Evolutionary conservation across 768 basidiomycete genomes (phyloP), one percentile per base, ranked within the genome.

Genomic region (Tylopilus sp.): DNA sequence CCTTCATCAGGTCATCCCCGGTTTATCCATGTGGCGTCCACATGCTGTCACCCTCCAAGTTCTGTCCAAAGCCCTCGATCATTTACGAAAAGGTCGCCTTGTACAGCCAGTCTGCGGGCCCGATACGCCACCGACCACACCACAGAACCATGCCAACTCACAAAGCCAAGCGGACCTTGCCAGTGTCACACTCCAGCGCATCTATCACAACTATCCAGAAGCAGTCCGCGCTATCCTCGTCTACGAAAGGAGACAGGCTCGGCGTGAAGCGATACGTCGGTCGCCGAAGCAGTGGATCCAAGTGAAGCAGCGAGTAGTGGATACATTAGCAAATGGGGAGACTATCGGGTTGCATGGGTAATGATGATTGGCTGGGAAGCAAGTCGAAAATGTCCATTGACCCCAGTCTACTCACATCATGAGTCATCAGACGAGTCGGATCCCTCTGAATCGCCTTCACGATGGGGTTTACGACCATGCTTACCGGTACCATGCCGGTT

Each of bases 401-500:
- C 21, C 43, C 48, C 40, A 24, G 38, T 48, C 48, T 50, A 53
- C 7, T 16, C 30, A 21, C 3, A 52, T 70, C 64, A 74, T 55
- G 66, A 63, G 55, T 76, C 81, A 57, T 89, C 88, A 36, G 86
- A 87, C 48, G 87, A 86, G 38, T 86, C 86, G 43, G 83, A 84
- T 43, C 77, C 82, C 37, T 80, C 86, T 25, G 84, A 85, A 51
- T 72, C 72, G 29, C 76, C 83, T 52, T 78, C 80, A 45, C 81
- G 78, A 60, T 79, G 80, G 55, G 81, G 76, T 58, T 84, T 74
- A 6, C 77, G 75, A 53, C 75, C 82, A 31, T 72, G 71, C 71
- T 85, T 89, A 57, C 77, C 78, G 47, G 85, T 80, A 25, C 86
- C 86, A 67, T 92, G 85, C 53, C 90, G 85, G 70, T 91, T 91